Base-by-base conservation (phyloP, 1,284 basidiomycete genomes). In the Chondrostereum purpureum region DNA sequence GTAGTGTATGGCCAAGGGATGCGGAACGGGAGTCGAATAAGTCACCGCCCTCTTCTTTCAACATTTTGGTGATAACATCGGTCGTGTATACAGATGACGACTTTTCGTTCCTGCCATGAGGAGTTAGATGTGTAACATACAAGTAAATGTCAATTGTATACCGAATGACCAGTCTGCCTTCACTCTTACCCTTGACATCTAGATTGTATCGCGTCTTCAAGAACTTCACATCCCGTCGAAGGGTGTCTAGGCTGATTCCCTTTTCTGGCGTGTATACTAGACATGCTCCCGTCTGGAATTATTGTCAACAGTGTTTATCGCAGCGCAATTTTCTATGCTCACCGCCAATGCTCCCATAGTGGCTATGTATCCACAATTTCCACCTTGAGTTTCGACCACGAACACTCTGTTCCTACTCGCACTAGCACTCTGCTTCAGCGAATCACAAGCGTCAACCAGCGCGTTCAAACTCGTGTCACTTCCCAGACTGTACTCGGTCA, bases 321-420 rank as follows among this genome's bases (percentile, higher is more conserved):
- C 34, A 21, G 22, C 21, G 35, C 21, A 36, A 18, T 13, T 44
- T 10, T 44, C 16, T 19, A 44, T 5, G 74, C 88, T 62, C 53
- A 92, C 92, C 37, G 96, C 95, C 52, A 99, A 72, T 2, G 92
- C 95, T 46, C 95, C 96, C 74, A 98, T 80, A 1, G 92, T 87
- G 5, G 94, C 93, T 50, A 99, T 82, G 64, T 96, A 98, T 8
- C 96, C 95, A 62, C 91, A 96, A 66, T 86, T 86, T 24, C 95
- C 95, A 45, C 96, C 95, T 65, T 99, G 96, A 0, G 94, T 97
- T 69, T 99, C 94, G 19, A 99, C 92, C 1, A 99, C 88, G 62
- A 99, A 99, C 45, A 97, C 94, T 39, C 95, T 73, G 64, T 98
- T 95, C 53, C 95, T 70, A 57, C 90, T 94, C 4, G 95, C 95